A percentile compares a stretch with the other conserved stretches of the same genome.
Conservation (phyloP, 2,329 filamentous ascomycete species). For the Aquanectria penicillioides region DNA sequence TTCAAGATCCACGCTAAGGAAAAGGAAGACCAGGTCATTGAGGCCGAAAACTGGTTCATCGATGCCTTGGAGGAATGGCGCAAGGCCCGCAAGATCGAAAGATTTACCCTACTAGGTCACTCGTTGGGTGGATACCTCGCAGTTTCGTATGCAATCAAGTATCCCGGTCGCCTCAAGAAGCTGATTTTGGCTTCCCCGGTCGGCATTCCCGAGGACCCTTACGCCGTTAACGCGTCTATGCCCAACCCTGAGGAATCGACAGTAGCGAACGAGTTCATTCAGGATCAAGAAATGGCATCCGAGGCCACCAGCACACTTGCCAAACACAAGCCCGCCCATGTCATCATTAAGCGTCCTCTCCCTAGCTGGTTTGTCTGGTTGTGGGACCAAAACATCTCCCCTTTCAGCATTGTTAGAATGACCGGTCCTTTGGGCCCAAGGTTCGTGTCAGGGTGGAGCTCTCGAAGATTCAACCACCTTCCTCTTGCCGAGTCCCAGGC, state of each 20-base stretch:
- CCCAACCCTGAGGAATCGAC: constrained; percentile 80
- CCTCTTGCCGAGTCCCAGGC: constrained; percentile 82
- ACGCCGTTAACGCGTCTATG: constrained; percentile 82
- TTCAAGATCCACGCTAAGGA: constrained; percentile 90
- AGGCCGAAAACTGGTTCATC: constrained; percentile 96
- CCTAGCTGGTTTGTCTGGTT: constrained; percentile 91
- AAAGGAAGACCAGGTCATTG: constrained; percentile 79
- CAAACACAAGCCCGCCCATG: constrained; percentile 45
- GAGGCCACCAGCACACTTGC: constrained; percentile 53
- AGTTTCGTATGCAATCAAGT: constrained; percentile 94
- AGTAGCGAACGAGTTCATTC: constrained; percentile 79
- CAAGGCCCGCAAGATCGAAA: constrained; percentile 85
- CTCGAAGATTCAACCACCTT: constrained; percentile 89
- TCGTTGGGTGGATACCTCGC: constrained; percentile 95
- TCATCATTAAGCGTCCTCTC: constrained; percentile 63
- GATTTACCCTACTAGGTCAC: constrained; percentile 93
- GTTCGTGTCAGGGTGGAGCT: constrained; percentile 94
- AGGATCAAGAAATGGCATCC: constrained; percentile 71
- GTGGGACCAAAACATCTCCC: constrained; percentile 97
- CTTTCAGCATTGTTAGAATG: constrained; percentile 90
- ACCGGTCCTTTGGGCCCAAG: constrained; percentile 89
- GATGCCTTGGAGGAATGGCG: constrained; percentile 98
- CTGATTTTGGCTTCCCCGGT: constrained; percentile 95
- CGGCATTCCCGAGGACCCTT: constrained; percentile 93
- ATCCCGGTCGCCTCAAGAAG: constrained; percentile 94